A percentile compares a stretch with the other conserved stretches of the same genome.
Evolutionary conservation across 2,329 filamentous ascomycete species (phyloP).

Genomic region (Phyllosticta capitalensis): DNA sequence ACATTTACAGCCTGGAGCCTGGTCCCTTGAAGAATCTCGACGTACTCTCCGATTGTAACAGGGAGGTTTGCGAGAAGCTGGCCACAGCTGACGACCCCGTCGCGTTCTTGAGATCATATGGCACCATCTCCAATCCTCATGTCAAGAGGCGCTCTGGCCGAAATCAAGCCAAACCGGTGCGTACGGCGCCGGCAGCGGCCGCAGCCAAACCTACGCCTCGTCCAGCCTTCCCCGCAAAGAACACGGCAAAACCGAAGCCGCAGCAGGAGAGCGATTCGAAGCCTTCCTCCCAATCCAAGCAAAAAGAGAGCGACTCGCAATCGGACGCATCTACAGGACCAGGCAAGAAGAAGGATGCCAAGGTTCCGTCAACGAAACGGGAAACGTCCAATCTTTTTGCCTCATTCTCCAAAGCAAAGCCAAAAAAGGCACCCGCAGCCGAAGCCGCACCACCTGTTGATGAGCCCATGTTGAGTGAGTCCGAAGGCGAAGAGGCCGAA

Average conservation of each 20-base stretch:
- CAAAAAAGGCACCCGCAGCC: conserved; percentile 37
- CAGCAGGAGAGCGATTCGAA: conserved; percentile 12
- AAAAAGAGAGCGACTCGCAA: conserved; percentile 24
- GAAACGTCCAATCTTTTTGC: conserved; percentile 62
- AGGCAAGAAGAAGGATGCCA: conserved; percentile 27
- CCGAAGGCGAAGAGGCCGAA: conserved; percentile 27
- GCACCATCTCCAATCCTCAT: conserved; percentile 64
- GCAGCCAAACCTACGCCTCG: conserved; percentile 18
- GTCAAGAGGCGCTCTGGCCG: conserved; percentile 45
- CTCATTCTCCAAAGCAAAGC: conserved; percentile 63
- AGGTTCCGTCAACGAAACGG: conserved; percentile 44
- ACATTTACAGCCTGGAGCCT: conserved; percentile 77
- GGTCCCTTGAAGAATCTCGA: conserved; percentile 54
- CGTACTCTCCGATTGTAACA: conserved; percentile 58
- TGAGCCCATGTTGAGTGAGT: conserved; percentile 20
- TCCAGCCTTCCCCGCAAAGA: conserved; percentile 12
- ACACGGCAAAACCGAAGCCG: conserved; percentile 15
- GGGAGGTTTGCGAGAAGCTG: conserved; percentile 47
- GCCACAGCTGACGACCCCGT: conserved; percentile 50
- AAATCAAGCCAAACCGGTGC: conserved; percentile 17
- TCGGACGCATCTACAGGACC: conserved; percentile 16
- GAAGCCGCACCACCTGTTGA: conserved; percentile 29
- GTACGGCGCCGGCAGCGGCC: conserved; percentile 15
- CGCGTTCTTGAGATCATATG: conserved; percentile 53
- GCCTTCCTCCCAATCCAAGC: conserved; percentile 4